Percentiles rank a stretch among this genome's conserved stretches.
Conservation (phyloP, 1,284 basidiomycete species). For the Marasmius sp. region DNA sequence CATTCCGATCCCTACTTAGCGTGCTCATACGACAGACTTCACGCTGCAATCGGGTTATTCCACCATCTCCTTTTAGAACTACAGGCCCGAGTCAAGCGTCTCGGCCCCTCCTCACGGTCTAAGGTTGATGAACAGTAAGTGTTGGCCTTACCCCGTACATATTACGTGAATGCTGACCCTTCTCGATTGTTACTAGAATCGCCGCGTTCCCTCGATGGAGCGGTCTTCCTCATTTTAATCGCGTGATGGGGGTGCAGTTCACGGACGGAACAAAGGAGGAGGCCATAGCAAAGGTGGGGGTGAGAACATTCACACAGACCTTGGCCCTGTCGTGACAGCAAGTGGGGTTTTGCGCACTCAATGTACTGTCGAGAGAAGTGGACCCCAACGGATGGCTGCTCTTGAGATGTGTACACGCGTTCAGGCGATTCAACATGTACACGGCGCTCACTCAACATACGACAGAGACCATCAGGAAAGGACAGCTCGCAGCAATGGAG, state of each 20-base stretch:
- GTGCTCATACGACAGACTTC: neutral
- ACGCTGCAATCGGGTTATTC: neutral
- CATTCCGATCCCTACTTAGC: neutral
- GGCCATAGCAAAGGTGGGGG: neutral
- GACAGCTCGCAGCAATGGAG: neutral
- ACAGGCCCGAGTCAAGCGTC: neutral
- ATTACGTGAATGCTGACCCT: neutral
- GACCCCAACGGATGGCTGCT: neutral
- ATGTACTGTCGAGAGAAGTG: neutral
- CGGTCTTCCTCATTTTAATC: constrained; percentile 22
- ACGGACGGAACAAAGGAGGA: constrained; percentile 17
- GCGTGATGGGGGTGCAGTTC: constrained; percentile 18
- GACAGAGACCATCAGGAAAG: constrained; percentile 3
- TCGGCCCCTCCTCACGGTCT: neutral
- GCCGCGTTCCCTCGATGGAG: constrained; percentile 21
- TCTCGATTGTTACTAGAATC: constrained; percentile 10
- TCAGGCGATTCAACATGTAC: neutral
- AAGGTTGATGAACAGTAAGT: neutral
- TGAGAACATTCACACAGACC: too few species aligned
- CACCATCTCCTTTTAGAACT: neutral
- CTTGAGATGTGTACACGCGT: neutral
- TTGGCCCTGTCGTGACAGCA: constrained; percentile 29
- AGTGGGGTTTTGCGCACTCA: neutral
- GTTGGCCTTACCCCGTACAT: neutral
- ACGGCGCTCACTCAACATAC: neutral